Evolutionary conservation across 768 basidiomycete species (phyloP), one percentile per base, ranked within the genome.

Genomic region (Chalciporus chontae): DNA sequence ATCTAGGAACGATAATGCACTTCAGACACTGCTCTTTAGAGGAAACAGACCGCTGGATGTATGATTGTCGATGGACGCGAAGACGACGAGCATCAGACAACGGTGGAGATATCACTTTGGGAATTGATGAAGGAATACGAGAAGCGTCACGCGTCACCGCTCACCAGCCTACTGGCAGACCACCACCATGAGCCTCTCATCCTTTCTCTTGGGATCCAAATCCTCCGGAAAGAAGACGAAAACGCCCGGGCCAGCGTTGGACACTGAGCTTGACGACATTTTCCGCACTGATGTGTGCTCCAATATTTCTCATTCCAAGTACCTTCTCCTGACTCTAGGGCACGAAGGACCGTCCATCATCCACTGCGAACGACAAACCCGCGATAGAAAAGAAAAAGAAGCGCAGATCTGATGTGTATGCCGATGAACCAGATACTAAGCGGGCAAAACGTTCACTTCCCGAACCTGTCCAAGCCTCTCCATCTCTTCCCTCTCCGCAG

Each of bases 261-360:
- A 88, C 59, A 67, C 67, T 4, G 85, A 84, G 40, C 72, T 90
- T 8, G 84, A 87, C 58, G 73, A 75, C 21, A 58, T 90, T 24
- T 87, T 90, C 61, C 73, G 73, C 26, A 61, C 75, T 32, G 75
- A 77, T 53, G 83, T 82, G 52, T 55, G 78, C 64, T 37, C 37
- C 37, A 21, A 36, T 27, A 11, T 7, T 14, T 24, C 23, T 10
- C 10, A 10, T 24, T 1, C 40, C 63, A 69, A 27, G 21, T 58
- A 38, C 53, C 29, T 56, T 43, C 9, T 40, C 40, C 50, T 45
- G 24, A 61, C 8, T 10, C 15, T 31, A 63, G 64, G 40, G 48
- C 5, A 15, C 36, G 3, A 46, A 40, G 17, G 40, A 51, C 39
- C 46, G 8, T 13, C 48, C 46, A 46, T 39, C 41, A 23, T 43